phyloP scores from a whole-genome alignment of 1,284 basidiomycete genomes.

The Ganoderma boninense region DNA sequence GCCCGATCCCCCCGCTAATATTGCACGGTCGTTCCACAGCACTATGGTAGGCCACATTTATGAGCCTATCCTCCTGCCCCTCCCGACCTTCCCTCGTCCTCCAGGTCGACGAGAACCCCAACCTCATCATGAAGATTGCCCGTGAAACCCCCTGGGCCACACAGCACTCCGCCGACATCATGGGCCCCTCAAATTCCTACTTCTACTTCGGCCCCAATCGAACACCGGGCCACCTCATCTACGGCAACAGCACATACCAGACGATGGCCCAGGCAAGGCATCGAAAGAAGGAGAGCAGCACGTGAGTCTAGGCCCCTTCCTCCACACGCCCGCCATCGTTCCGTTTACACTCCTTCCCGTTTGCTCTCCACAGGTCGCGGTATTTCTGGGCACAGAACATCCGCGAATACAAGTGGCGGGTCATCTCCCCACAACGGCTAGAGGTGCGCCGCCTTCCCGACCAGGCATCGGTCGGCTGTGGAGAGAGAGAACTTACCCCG shows the following conservation, averaged over 20 bases:
- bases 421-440: conserved; percentile 59
- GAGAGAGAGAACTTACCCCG: conserved; percentile 17
- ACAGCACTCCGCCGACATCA: conserved; percentile 67
- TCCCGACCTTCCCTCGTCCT: conserved; percentile 8
- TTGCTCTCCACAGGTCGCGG: conserved; percentile 61
- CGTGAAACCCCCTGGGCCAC: conserved; percentile 71
- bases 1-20: conserved; percentile 9
- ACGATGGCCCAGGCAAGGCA: conserved; percentile 65
- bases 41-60: conserved; percentile 19
- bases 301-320: conserved; percentile 51
- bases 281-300: conserved; percentile 65
- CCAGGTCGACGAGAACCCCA: conserved; percentile 63
- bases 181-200: conserved; percentile 75
- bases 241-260: conserved; percentile 66
- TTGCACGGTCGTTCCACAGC: conserved; percentile 22
- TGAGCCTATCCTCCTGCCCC: not conserved
- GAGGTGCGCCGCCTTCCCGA: conserved; percentile 58
- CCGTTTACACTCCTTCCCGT: not conserved
- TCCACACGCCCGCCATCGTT: not conserved
- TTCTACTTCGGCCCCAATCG: conserved; percentile 75
- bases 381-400: conserved; percentile 76
- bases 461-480: not conserved
- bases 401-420: conserved; percentile 75
- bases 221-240: conserved; percentile 67
- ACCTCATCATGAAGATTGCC: conserved; percentile 65